Base-by-base conservation (phyloP, 192 early-diverging fungal genomes). In the Coemansia sp. region DNA sequence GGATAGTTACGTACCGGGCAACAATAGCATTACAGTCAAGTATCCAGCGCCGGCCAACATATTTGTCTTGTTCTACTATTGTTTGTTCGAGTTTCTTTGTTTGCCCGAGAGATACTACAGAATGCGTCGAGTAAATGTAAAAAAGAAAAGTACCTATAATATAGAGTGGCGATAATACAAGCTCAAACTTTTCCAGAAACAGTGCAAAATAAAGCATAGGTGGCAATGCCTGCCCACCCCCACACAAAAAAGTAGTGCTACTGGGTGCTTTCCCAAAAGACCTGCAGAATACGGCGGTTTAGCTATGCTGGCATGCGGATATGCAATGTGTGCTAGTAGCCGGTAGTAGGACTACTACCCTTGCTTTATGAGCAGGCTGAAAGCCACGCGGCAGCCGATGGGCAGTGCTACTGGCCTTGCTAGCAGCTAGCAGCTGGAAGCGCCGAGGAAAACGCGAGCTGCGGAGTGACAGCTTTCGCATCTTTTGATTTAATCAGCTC, bases 31-130 rank as follows among this genome's bases (percentile, higher is more conserved):
- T 16, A 81, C 78, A 18, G 78, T 75, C 47, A 81, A 47, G 36
- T 69, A 81, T 2, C 78, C 78, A 12, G 78, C 78, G 2, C 78
- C 78, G 11, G 78, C 73, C 42, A 81, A 61, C 78, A 81, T 81
- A 34, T 43, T 35, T 58, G n/a, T 59, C 21, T 36, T 25, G 31
- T 37, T 61, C n/a, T 62, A 18, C 53, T 45, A 20, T 50, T 28
- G 21, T 36, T 70, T 47, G 26, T 11, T 16, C 23, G 37, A 14
- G 31, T 23, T 36, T n/a, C 50, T 53, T 39, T n/a, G 53, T 33
- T 16, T 56, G 28, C 53, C n/a, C 28, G 6, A 56, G 53, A 2
- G 16, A 56, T 33, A 28, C 8, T 33, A 56, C 25, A 33, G 34
- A 56, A 0, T 33, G 28, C 8, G 48, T 50, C 48, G 48, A 50